Percentiles rank a stretch among this genome's conserved stretches.
These are phyloP conservation scores for Geotrichum candidum DNA, from an alignment of 1,139 yeast genomes.

Conservation along the genomic window DNA sequence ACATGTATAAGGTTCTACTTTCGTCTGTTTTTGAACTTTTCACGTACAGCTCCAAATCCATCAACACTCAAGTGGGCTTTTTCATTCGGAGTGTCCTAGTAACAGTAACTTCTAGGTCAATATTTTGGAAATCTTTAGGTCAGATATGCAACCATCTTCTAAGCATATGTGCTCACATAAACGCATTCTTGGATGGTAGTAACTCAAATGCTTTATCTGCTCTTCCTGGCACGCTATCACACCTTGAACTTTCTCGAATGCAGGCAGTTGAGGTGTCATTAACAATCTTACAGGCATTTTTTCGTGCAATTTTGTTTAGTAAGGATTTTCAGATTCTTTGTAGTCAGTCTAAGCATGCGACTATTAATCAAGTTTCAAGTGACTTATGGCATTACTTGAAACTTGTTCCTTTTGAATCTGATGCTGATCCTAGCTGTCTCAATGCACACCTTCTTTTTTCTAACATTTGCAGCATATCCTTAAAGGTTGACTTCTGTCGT, in stretches of 20 bases:
- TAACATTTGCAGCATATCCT: conserved; percentile 10
- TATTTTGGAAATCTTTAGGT: conserved; percentile 1
- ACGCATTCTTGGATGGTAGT: background rate
- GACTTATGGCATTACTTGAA: conserved; percentile 3
- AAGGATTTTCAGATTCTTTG: background rate
- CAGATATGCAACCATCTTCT: background rate
- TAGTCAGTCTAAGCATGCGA: background rate
- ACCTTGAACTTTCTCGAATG: background rate
- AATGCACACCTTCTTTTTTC: conserved; percentile 11
- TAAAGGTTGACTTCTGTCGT: background rate
- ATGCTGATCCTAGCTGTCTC: background rate
- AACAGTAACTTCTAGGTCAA: conserved; percentile 4
- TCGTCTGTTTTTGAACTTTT: background rate
- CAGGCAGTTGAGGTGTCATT: conserved; percentile 7
- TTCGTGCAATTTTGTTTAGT: conserved; percentile 1
- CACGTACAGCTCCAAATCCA: conserved; percentile 2
- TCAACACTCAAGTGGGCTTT: conserved; percentile 13
- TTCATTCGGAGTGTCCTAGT: conserved; percentile 10
- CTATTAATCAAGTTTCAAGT: background rate
- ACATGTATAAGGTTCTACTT: conserved; percentile 5
- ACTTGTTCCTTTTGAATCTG: background rate
- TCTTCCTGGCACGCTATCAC: background rate
- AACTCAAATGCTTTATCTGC: background rate
- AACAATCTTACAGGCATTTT: conserved; percentile 11
- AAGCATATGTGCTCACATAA: background rate